Evolutionary conservation across 2,329 filamentous ascomycete genomes (phyloP).

Genomic region (Didymella pinodella): DNA sequence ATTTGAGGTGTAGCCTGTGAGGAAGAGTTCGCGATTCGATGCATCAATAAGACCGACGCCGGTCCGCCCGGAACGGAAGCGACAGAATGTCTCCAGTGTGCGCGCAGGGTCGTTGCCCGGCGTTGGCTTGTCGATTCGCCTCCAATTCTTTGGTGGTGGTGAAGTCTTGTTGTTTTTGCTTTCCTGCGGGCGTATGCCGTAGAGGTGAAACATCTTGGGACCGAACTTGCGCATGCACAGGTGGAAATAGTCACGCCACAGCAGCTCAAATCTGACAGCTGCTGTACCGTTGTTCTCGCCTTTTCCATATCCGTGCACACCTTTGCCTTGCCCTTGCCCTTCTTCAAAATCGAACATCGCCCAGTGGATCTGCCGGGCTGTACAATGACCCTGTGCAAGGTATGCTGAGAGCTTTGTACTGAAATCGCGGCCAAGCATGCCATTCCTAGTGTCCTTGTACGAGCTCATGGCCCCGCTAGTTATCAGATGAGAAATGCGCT

Average conservation of each 20-base stretch:
- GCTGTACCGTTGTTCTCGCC: conserved; percentile 77
- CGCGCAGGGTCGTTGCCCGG: conserved; percentile 56
- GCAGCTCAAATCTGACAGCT: conserved; percentile 73
- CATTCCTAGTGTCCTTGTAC: conserved; percentile 77
- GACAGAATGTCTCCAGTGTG: conserved; percentile 59
- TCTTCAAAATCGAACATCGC: conserved; percentile 74
- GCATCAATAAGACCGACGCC: conserved; percentile 82
- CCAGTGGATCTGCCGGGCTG: conserved; percentile 75
- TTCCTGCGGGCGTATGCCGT: conserved; percentile 66
- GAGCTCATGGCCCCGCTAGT: conserved; percentile 65
- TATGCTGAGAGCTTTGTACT: conserved; percentile 80
- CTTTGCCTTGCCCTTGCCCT: conserved; percentile 54
- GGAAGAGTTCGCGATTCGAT: conserved; percentile 74
- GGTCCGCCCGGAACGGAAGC: conserved; percentile 70
- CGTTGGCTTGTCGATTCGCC: conserved; percentile 30
- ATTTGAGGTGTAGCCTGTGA: conserved; percentile 81
- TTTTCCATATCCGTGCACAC: conserved; percentile 64
- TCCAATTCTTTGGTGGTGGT: conserved; percentile 53
- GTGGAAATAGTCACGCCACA: conserved; percentile 83
- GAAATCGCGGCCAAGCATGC: conserved; percentile 73
- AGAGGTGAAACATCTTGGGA: conserved; percentile 67
- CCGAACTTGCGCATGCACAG: conserved; percentile 77
- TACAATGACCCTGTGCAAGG: conserved; percentile 75
- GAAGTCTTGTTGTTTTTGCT: conserved; percentile 38
- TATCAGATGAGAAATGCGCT: conserved; percentile 69